Percentiles rank a stretch among this genome's conserved stretches.
phyloP scores from a whole-genome alignment of 495 filamentous ascomycete genomes.

The Penicillium ochrochloron region DNA sequence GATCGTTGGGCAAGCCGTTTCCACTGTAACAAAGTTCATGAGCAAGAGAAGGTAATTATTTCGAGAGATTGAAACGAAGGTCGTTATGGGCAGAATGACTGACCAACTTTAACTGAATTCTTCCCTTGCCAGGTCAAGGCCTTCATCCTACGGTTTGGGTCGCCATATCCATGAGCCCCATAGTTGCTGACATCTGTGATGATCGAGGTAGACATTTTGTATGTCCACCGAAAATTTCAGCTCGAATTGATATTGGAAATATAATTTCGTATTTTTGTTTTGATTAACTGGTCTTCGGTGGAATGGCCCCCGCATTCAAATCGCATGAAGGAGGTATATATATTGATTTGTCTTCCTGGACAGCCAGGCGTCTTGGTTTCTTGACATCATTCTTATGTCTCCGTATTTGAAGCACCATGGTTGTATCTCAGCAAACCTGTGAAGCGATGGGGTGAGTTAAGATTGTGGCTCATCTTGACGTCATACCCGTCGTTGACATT shows the following conservation, averaged over 20 bases:
- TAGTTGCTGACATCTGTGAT: constrained; percentile 21
- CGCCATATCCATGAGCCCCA: constrained; percentile 16
- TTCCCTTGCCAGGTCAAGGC: constrained; percentile 29
- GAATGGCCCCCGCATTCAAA: neutral
- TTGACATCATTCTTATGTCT: constrained; percentile 12
- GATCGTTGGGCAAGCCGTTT: constrained; percentile 65
- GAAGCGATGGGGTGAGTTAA: neutral
- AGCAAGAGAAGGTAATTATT: too few relatives aligned
- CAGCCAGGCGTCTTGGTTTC: constrained; percentile 7
- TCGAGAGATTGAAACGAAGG: too few relatives aligned
- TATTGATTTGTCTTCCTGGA: constrained; percentile 6
- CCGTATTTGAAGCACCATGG: constrained; percentile 6
- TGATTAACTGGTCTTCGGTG: neutral
- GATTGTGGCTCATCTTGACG: constrained; percentile 1
- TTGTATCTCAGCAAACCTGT: neutral
- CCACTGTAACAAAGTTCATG: constrained; percentile 37
- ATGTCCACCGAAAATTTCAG: constrained; percentile 14
- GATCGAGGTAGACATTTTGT: constrained; percentile 19
- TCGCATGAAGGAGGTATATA: constrained; percentile 2
- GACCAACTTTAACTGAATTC: constrained; percentile 27
- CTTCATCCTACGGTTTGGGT: constrained; percentile 20
- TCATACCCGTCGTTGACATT: too few relatives aligned
- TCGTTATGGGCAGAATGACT: constrained; percentile 14
- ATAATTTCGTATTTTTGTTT: constrained; percentile 16
- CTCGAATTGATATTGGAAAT: constrained; percentile 5